Evolutionary conservation across 2,329 filamentous ascomycete genomes (phyloP).

Genomic region (Lojkania enalia): DNA sequence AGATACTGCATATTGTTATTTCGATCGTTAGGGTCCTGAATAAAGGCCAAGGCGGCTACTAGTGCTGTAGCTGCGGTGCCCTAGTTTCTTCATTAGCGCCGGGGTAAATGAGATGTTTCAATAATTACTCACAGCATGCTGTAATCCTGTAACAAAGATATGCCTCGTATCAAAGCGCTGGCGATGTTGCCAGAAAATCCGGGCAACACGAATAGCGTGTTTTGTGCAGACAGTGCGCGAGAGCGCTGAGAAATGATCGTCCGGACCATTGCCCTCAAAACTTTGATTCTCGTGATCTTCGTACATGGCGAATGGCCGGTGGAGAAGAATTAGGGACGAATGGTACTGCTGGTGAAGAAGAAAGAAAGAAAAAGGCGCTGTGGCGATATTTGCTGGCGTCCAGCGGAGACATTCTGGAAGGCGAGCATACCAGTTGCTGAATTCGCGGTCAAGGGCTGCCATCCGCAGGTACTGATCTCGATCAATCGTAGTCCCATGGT

Average conservation of each 20-base stretch:
- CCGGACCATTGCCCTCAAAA: constrained; percentile 39
- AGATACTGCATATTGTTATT: constrained; percentile 54
- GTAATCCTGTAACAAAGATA: constrained; percentile 56
- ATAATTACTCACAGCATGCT: constrained; percentile 50
- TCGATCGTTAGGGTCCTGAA: constrained; percentile 45
- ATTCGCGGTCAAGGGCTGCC: constrained; percentile 56
- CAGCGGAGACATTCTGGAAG: constrained; percentile 52
- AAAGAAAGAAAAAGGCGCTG: constrained; percentile 52
- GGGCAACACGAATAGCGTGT: constrained; percentile 57
- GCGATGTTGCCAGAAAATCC: constrained; percentile 60
- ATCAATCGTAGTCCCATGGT: constrained; percentile 42
- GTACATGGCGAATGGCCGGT: constrained; percentile 59
- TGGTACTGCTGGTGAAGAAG: constrained; percentile 61
- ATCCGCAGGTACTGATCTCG: constrained; percentile 56
- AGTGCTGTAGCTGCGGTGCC: constrained; percentile 59
- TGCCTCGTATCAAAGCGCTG: constrained; percentile 57
- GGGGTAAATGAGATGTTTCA: not conserved
- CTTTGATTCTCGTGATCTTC: constrained; percentile 45
- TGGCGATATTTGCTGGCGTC: constrained; percentile 42
- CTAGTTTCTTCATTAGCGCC: constrained; percentile 18
- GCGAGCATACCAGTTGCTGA: constrained; percentile 59
- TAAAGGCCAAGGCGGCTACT: constrained; percentile 52
- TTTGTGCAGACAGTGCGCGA: constrained; percentile 59
- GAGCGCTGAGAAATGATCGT: constrained; percentile 51
- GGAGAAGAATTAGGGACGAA: constrained; percentile 56